A percentile compares a stretch with the other conserved stretches of the same genome.
Conservation (phyloP, 179 eudicot species). For the Camellia oleifera region DNA sequence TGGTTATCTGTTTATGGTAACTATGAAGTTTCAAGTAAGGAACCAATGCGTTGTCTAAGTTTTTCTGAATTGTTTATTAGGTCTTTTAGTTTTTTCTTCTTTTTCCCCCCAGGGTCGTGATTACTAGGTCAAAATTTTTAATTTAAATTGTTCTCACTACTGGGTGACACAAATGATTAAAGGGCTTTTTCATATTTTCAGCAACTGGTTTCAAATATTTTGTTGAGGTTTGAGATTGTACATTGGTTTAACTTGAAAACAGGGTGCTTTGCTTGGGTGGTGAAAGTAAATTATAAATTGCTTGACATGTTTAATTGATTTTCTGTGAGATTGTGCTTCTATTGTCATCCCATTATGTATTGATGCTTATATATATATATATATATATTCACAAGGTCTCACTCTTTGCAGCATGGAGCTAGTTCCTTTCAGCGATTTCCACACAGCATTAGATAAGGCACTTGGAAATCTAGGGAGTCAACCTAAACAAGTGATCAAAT, state of each 20-base stretch:
- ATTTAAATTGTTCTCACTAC: not conserved
- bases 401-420: constrained; percentile 73
- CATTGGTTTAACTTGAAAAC: no score
- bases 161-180: not conserved
- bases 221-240: no score
- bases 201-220: not conserved
- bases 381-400: not conserved
- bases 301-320: not conserved
- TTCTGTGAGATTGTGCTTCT: no score
- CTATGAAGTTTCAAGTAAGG: not conserved
- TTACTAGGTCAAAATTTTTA: not conserved
- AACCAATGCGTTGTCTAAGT: not conserved
- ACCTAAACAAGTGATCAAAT: constrained; percentile 78
- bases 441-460: constrained; percentile 62
- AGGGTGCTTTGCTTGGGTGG: not conserved
- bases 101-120: not conserved
- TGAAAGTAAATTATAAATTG: not conserved
- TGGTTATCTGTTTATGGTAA: constrained; percentile 3
- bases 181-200: not conserved
- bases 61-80: not conserved
- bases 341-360: not conserved
- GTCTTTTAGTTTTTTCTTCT: not conserved
- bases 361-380: not conserved
- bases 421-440: constrained; percentile 64
- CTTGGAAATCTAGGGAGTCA: constrained; percentile 87